Conservation (phyloP, 2,329 filamentous ascomycete species). For the Bertia moriformis region DNA sequence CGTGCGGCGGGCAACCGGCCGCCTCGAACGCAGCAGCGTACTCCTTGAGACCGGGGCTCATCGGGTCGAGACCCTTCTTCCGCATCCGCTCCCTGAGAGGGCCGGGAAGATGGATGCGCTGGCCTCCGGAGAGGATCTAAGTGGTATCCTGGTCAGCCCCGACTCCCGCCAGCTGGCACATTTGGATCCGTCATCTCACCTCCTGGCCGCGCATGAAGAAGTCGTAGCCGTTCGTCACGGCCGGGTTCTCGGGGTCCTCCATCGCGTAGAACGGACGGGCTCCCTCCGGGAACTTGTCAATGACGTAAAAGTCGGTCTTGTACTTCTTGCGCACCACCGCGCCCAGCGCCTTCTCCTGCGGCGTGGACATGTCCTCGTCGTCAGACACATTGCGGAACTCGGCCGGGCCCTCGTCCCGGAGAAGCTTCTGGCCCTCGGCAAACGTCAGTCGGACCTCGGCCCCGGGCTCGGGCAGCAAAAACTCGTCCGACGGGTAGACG, state of each 20-base stretch:
- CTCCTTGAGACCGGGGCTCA: slow-evolving; percentile 64
- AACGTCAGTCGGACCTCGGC: slow-evolving; percentile 68
- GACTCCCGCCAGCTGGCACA: too few relatives aligned
- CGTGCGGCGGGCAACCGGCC: slow-evolving; percentile 78
- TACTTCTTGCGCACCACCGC: slow-evolving; percentile 76
- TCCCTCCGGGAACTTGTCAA: slow-evolving; percentile 86
- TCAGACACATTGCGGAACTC: slow-evolving; percentile 57
- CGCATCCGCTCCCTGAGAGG: slow-evolving; percentile 67
- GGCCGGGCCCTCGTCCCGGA: slow-evolving; percentile 57
- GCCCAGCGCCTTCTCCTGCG: slow-evolving; percentile 79
- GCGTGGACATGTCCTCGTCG: slow-evolving; percentile 63
- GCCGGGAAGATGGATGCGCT: slow-evolving; percentile 71
- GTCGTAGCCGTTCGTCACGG: slow-evolving; percentile 57
- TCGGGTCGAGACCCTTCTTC: slow-evolving; percentile 67
- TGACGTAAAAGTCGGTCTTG: slow-evolving; percentile 87
- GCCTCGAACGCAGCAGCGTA: slow-evolving; percentile 71
- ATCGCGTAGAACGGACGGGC: slow-evolving; percentile 89
- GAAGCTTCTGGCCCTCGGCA: slow-evolving; percentile 61
- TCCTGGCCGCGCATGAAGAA: slow-evolving; percentile 90
- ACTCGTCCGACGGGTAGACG: slow-evolving; percentile 64
- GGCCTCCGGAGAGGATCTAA: slow-evolving; percentile 78
- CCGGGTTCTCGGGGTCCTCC: slow-evolving; percentile 52
- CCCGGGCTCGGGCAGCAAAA: slow-evolving; percentile 60
- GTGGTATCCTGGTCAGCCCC: too few relatives aligned
- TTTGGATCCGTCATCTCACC: too few relatives aligned